phyloP scores from a whole-genome alignment of 2,329 filamentous ascomycete species.

The Hypoxylon rubiginosum region DNA sequence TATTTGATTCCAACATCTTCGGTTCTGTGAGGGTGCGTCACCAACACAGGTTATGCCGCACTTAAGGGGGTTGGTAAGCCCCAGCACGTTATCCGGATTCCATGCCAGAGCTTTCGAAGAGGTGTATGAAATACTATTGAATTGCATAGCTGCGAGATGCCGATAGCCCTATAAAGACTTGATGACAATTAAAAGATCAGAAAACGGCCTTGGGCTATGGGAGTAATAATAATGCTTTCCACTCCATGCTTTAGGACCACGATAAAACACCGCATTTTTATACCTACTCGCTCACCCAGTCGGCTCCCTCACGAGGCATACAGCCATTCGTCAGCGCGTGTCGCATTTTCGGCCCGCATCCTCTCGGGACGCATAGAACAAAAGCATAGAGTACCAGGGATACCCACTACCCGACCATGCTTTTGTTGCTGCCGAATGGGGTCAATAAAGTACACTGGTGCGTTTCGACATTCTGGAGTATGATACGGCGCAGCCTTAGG shows the following conservation, averaged over 20 bases:
- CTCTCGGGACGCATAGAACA: background rate
- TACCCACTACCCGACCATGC: background rate
- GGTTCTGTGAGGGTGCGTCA: slow-evolving; percentile 6
- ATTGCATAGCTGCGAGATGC: slow-evolving; percentile 16
- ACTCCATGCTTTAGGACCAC: background rate
- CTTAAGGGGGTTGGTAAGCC: slow-evolving; percentile 15
- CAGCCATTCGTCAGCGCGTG: background rate
- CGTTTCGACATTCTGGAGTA: slow-evolving; percentile 1
- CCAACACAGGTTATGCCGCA: slow-evolving; percentile 29
- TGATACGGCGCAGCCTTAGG: slow-evolving; percentile 16
- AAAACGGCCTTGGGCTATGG: background rate
- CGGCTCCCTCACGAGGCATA: slow-evolving; percentile 17
- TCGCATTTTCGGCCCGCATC: slow-evolving; percentile 13
- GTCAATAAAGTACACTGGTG: background rate
- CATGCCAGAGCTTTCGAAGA: slow-evolving; percentile 24
- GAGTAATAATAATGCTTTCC: slow-evolving; percentile 5
- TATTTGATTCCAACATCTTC: slow-evolving; percentile 23
- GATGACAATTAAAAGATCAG: background rate
- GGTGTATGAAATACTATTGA: background rate
- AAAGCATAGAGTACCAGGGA: background rate
- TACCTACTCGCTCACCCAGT: background rate
- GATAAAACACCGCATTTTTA: slow-evolving; percentile 17
- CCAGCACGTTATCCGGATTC: slow-evolving; percentile 40
- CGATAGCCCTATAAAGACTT: background rate
- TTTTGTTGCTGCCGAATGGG: background rate